phyloP scores from a whole-genome alignment of 2,329 filamentous ascomycete species.

The Phyllosticta capitalensis region DNA sequence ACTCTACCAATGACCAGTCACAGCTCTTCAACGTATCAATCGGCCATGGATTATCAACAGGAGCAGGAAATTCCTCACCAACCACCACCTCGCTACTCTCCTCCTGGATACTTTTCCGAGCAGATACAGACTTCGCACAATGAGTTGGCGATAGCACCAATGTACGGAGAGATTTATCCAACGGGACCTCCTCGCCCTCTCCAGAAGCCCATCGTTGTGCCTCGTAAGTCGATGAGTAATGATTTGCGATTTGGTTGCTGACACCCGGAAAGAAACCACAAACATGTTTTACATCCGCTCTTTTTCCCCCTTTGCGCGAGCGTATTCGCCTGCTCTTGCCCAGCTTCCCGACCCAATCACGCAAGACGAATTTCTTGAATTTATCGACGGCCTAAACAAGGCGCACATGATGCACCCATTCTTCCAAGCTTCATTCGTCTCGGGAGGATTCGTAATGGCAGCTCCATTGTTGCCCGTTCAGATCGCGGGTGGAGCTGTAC shows the following conservation, averaged over 20 bases:
- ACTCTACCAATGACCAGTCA: too few species aligned
- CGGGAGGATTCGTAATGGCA: conserved; percentile 15
- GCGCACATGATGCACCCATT: conserved; percentile 19
- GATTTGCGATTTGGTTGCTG: background rate
- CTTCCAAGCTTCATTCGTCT: conserved; percentile 17
- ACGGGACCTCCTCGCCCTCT: background rate
- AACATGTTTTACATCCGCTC: conserved; percentile 10
- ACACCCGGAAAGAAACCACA: background rate
- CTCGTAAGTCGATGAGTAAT: background rate
- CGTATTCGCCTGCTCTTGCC: background rate
- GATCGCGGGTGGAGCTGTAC: conserved; percentile 1
- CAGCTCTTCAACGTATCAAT: too few species aligned
- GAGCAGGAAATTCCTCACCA: background rate
- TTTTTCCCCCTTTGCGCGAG: conserved; percentile 3
- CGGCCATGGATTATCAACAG: background rate
- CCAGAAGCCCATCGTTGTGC: conserved; percentile 4
- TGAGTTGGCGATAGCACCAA: background rate
- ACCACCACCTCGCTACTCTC: background rate
- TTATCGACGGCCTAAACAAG: conserved; percentile 21
- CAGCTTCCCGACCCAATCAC: conserved; percentile 8
- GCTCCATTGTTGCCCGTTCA: conserved; percentile 16
- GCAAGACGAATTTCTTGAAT: conserved; percentile 17
- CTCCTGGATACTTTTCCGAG: background rate
- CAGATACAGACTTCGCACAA: background rate
- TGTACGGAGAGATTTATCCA: background rate